Evolutionary conservation across 306 rosid species (phyloP).

Genomic region (Corylus avellana): DNA sequence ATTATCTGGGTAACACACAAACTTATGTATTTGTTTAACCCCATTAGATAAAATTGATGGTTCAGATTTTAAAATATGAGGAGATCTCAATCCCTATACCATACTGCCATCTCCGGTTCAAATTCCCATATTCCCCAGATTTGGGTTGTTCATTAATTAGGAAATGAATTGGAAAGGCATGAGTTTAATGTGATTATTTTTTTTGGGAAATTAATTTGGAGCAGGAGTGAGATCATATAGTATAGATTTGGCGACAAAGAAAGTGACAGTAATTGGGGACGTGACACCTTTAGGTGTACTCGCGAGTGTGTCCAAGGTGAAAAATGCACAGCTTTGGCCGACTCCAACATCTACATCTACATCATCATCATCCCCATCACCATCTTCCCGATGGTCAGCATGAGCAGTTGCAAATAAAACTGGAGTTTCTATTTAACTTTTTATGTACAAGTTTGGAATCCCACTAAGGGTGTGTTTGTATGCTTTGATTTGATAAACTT

Average conservation of each 20-base stretch:
- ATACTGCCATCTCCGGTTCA: too few species aligned
- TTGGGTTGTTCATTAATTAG: background rate
- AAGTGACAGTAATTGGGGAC: conserved; percentile 75
- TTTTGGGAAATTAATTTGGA: conserved; percentile 11
- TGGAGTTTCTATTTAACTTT: background rate
- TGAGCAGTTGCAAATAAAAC: conserved; percentile 6
- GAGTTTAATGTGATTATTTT: background rate
- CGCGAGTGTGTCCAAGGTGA: conserved; percentile 80
- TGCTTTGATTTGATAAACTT: conserved; percentile 6
- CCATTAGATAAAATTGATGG: too few species aligned
- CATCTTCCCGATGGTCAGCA: conserved; percentile 47
- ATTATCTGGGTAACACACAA: too few species aligned
- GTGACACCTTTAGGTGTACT: conserved; percentile 71
- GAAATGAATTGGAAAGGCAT: background rate
- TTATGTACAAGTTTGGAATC: background rate
- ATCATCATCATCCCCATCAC: conserved; percentile 27
- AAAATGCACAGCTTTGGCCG: conserved; percentile 82
- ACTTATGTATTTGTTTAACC: too few species aligned
- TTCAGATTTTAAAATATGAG: too few species aligned
- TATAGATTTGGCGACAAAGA: conserved; percentile 71
- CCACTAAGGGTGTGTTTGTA: conserved; percentile 19
- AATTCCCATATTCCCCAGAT: too few species aligned
- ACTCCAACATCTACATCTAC: conserved; percentile 35
- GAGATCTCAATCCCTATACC: too few species aligned
- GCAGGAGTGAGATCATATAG: conserved; percentile 88